These are phyloP conservation scores for Xylaria sp. DNA, from an alignment of 2,329 filamentous ascomycete genomes.

Conservation along the genomic window DNA sequence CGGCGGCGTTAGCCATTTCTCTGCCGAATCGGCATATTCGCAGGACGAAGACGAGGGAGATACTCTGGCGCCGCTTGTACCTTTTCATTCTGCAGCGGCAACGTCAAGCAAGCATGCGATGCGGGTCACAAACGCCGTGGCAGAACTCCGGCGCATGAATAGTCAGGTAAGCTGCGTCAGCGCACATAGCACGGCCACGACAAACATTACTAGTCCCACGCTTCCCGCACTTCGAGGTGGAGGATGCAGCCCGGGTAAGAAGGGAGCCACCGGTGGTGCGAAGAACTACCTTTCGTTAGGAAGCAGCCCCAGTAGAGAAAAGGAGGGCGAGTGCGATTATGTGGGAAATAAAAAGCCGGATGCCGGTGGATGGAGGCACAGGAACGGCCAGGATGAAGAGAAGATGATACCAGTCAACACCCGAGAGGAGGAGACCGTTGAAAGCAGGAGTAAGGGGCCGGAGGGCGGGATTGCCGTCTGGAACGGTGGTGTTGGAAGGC, in stretches of 20 bases:
- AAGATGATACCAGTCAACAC: neutral
- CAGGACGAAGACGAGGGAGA: constrained; percentile 27
- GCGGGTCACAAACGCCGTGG: constrained; percentile 51
- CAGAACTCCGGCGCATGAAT: constrained; percentile 63
- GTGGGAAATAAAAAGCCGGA: neutral
- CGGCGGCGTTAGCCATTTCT: constrained; percentile 9
- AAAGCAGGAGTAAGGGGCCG: neutral
- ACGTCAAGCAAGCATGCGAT: constrained; percentile 23
- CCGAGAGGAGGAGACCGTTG: neutral
- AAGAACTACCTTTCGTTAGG: constrained; percentile 56
- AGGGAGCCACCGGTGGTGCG: constrained; percentile 44
- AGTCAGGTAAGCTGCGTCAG: constrained; percentile 55
- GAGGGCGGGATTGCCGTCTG: neutral
- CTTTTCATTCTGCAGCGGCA: neutral
- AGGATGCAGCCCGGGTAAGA: constrained; percentile 45
- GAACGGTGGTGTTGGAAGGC: constrained; percentile 8
- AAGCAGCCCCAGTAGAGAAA: constrained; percentile 19
- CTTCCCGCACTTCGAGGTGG: constrained; percentile 47
- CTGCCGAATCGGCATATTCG: constrained; percentile 25
- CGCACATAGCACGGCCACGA: constrained; percentile 49
- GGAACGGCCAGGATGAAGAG: neutral
- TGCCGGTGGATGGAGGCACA: neutral
- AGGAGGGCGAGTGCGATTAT: neutral
- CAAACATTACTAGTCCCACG: constrained; percentile 45
- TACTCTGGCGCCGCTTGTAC: constrained; percentile 16